Evolutionary conservation across 345 rosid species (phyloP).

Genomic region (Toxicodendron radicans): DNA sequence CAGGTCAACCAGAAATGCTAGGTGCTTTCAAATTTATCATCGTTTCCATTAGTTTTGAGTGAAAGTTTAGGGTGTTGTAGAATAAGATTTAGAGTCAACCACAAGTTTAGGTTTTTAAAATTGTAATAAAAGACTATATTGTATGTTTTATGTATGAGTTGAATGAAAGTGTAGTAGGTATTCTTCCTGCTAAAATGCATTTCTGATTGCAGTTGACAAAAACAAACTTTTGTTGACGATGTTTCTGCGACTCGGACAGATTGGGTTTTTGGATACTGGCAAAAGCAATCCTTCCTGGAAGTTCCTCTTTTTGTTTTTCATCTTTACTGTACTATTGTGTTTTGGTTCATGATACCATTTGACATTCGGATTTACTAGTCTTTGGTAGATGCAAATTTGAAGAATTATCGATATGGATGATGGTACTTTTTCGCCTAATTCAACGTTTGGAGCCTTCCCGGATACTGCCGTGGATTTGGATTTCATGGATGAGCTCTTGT

Average conservation of each 20-base stretch:
- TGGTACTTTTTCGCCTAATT: conserved; percentile 43
- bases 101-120: conserved; percentile 21
- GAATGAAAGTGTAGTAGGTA: conserved; percentile 32
- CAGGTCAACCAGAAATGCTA: conserved; percentile 13
- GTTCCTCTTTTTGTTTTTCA: conserved; percentile 61
- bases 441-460: conserved; percentile 42
- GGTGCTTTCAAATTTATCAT: conserved; percentile 20
- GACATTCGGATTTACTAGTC: conserved; percentile 26
- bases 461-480: conserved; percentile 78
- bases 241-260: conserved; percentile 68
- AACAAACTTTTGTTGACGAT: conserved; percentile 58
- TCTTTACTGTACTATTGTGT: conserved; percentile 55
- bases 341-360: conserved; percentile 46
- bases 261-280: conserved; percentile 46
- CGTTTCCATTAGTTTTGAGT: conserved; percentile 1
- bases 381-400: conserved; percentile 34
- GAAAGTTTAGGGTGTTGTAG: not conserved
- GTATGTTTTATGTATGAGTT: conserved; percentile 16
- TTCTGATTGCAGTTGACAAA: conserved; percentile 60
- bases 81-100: not conserved
- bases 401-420: conserved; percentile 50
- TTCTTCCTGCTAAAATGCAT: conserved; percentile 64
- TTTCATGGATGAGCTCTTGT: conserved; percentile 82
- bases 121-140: conserved; percentile 23
- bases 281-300: conserved; percentile 54